phyloP scores from a whole-genome alignment of 495 filamentous ascomycete species.

The Aspergillus baeticus region DNA sequence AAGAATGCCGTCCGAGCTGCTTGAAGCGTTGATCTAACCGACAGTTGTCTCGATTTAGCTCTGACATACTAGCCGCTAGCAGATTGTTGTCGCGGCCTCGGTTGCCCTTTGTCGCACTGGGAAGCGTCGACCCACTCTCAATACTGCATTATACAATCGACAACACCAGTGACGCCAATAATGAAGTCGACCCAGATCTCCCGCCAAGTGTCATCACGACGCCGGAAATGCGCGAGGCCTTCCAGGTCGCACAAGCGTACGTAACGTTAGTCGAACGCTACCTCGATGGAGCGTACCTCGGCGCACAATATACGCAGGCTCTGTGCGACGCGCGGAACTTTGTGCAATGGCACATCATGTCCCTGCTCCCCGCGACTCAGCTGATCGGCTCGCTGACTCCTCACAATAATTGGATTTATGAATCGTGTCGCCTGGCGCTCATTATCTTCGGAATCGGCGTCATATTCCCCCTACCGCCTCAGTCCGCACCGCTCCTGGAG shows the following conservation, averaged over 20 bases:
- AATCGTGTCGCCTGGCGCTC: background rate
- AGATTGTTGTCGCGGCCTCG: background rate
- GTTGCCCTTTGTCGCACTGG: background rate
- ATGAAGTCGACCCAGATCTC: too few species aligned
- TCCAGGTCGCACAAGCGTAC: background rate
- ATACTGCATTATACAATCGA: too few species aligned
- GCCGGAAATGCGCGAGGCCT: background rate
- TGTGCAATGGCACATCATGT: slow-evolving; percentile 3
- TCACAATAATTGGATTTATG: background rate
- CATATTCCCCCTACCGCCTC: background rate
- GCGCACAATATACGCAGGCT: background rate
- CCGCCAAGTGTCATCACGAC: too few species aligned
- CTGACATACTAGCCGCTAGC: background rate
- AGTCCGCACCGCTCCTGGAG: background rate
- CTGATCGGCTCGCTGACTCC: background rate
- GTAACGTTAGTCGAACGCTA: background rate
- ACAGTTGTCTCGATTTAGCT: background rate
- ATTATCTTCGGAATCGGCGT: background rate
- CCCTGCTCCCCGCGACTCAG: background rate
- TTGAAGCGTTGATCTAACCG: too few species aligned
- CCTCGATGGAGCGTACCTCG: background rate
- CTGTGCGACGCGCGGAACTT: background rate
- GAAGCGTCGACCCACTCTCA: too few species aligned
- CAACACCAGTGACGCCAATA: too few species aligned
- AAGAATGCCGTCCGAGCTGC: too few species aligned